Base-by-base conservation (phyloP, 2,329 filamentous ascomycete genomes). In the Diplodia mutila region DNA sequence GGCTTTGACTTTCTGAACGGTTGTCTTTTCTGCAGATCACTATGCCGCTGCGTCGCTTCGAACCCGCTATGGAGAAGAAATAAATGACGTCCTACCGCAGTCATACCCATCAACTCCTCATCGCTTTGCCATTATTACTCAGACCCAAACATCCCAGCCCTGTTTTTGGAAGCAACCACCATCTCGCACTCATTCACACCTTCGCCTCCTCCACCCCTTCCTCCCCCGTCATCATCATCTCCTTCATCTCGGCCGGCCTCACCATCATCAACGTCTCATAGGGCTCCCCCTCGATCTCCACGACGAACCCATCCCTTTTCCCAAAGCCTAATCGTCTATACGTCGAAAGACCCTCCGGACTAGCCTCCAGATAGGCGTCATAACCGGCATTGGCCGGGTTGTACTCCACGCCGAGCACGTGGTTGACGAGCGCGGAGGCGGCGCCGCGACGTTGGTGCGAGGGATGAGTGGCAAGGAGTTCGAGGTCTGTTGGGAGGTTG, bases 221-320 rank as follows among this genome's bases (percentile, higher is more conserved):
- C 9, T 14, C 18, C 12, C 27, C 9, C 51, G 9, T 12, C 34
- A 29, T 27, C 12, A 4, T 6, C 49, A 11, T 8, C 55, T 21
- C 16, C 7, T 29, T 65, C 52, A 0, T 37, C 34, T 9, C 34
- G 4, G n/a, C 64, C 29, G 34, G 18, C 46, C 64, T 48, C 54
- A 57, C 51, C 64, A 66, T 66, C 52, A 55, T 42, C 39, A 66
- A n/a, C 34, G 52, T 61, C 64, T 55, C 54, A 8, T 61, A 66
- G 1, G 14, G 23, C 29, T 61, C 16, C 0, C 64, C 64, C 25
- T 37, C 16, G 39, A 59, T 39, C 3, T 59, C 23, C 37, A 66
- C 18, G 5, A 29, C 21, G 9, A 66, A 55, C 16, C 12, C 25
- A 23, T 49, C 64, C 21, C 52, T 32, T 51, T 2, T 27, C 64